phyloP scores from a whole-genome alignment of 495 filamentous ascomycete genomes.

The Aspergillus hancockii region DNA sequence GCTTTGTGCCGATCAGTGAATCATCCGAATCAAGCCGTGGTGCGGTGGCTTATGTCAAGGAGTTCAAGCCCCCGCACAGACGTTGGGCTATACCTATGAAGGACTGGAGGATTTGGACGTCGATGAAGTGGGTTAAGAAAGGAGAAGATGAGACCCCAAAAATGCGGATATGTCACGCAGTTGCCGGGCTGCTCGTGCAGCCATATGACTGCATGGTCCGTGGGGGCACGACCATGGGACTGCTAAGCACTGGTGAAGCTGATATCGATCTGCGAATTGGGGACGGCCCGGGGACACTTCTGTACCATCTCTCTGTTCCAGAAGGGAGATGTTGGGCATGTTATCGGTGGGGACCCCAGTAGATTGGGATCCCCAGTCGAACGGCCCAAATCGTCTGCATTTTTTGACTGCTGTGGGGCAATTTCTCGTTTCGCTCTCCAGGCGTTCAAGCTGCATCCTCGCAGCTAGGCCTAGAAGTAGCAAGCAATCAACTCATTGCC shows the following conservation, averaged over 20 bases:
- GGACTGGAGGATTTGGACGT: too few species aligned
- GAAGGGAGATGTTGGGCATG: too few species aligned
- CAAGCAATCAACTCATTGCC: constrained; percentile 20
- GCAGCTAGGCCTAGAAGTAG: constrained; percentile 13
- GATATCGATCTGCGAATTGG: constrained; percentile 23
- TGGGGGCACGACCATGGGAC: constrained; percentile 36
- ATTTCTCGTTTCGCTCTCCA: constrained; percentile 18
- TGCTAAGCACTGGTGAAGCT: constrained; percentile 40
- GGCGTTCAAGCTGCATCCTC: constrained; percentile 10
- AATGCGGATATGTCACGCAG: constrained; percentile 9
- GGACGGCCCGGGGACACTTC: not conserved
- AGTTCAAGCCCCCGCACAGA: too few species aligned
- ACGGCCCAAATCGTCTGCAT: constrained; percentile 18
- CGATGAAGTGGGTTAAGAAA: too few species aligned
- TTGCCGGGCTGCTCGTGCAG: constrained; percentile 35
- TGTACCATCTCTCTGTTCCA: constrained; percentile 29
- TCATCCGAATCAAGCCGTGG: too few species aligned
- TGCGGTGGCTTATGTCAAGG: too few species aligned
- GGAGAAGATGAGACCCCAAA: constrained; percentile 17
- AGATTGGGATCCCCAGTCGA: constrained; percentile 11
- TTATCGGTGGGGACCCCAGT: constrained; percentile 22
- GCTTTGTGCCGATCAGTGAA: too few species aligned
- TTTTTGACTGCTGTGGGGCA: constrained; percentile 21
- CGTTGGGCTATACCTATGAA: too few species aligned
- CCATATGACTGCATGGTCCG: constrained; percentile 43